Evolutionary conservation across 768 basidiomycete genomes (phyloP).

Genomic region (Trametes meyenii): DNA sequence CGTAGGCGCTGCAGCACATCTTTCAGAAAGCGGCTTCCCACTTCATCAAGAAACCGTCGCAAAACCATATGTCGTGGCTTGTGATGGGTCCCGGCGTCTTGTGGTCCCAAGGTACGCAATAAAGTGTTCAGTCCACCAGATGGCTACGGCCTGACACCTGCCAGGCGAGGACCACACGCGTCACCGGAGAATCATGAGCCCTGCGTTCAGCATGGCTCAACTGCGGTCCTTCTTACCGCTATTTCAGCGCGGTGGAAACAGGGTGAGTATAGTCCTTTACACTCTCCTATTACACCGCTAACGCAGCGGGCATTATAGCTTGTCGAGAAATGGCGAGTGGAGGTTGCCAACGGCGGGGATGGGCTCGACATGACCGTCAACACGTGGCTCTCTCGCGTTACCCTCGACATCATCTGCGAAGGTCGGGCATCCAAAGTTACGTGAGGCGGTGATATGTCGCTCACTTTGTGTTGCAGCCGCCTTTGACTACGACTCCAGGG

Average conservation of each 20-base stretch:
- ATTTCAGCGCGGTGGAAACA: constrained; percentile 20
- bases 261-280: constrained; percentile 2
- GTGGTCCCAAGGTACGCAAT: background rate
- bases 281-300: too few relatives aligned
- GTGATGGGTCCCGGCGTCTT: constrained; percentile 8
- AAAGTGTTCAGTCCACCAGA: background rate
- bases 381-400: constrained; percentile 24
- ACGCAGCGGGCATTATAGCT: constrained; percentile 5
- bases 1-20: constrained; percentile 31
- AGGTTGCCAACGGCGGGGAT: background rate
- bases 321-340: constrained; percentile 26
- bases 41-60: constrained; percentile 23
- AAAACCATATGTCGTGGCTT: constrained; percentile 4
- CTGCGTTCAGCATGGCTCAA: constrained; percentile 24
- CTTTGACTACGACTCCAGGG: constrained; percentile 25
- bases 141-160: too few relatives aligned
- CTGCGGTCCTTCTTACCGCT: constrained; percentile 25
- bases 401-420: constrained; percentile 29
- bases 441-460: background rate
- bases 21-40: constrained; percentile 30
- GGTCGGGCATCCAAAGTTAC: background rate
- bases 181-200: constrained; percentile 28
- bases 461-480: constrained; percentile 16
- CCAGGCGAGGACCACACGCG: constrained; percentile 23
- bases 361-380: constrained; percentile 2